A percentile compares a stretch with the other conserved stretches of the same genome.
Conservation (phyloP, 192 early-diverging fungal species). For the Backusella luteola region DNA sequence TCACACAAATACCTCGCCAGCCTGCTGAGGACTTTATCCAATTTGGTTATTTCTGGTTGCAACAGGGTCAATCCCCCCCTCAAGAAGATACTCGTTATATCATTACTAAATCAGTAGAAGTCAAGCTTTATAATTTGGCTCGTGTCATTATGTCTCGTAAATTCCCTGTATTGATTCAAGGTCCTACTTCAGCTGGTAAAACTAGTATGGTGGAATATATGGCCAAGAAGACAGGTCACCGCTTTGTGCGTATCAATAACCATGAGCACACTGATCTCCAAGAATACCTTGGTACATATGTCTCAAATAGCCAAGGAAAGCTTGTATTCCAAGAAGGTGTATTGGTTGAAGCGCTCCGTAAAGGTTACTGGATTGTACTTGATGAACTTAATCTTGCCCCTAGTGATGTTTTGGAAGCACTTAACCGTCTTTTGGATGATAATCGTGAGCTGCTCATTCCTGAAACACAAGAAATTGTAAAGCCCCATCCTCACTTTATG, state of each 20-base stretch:
- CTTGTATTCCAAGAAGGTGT: constrained; percentile 96
- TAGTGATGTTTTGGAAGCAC: constrained; percentile 95
- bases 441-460: constrained; percentile 96
- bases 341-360: constrained; percentile 87
- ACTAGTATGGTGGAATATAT: constrained; percentile 98
- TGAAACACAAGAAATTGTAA: constrained; percentile 92
- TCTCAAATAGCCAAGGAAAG: constrained; percentile 74
- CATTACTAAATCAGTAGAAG: constrained; percentile 82
- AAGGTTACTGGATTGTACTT: constrained; percentile 97
- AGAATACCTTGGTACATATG: constrained; percentile 95
- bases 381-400: constrained; percentile 99
- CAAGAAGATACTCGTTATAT: constrained; percentile 63
- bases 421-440: constrained; percentile 96
- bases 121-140: constrained; percentile 84
- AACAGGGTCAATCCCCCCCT: constrained; percentile 42
- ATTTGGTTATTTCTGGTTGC: constrained; percentile 89
- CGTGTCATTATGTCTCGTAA: constrained; percentile 88
- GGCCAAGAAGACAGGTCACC: constrained; percentile 87
- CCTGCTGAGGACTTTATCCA: constrained; percentile 60
- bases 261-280: constrained; percentile 99
- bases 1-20: constrained; percentile 58
- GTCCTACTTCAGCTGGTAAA: constrained; percentile 97
- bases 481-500: constrained; percentile 95
- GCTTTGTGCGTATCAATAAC: constrained; percentile 98
- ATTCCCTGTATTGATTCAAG: constrained; percentile 97